These are phyloP conservation scores for Nicotiana obtusifolia DNA, from an alignment of 257 asterid species.

Conservation along the genomic window DNA sequence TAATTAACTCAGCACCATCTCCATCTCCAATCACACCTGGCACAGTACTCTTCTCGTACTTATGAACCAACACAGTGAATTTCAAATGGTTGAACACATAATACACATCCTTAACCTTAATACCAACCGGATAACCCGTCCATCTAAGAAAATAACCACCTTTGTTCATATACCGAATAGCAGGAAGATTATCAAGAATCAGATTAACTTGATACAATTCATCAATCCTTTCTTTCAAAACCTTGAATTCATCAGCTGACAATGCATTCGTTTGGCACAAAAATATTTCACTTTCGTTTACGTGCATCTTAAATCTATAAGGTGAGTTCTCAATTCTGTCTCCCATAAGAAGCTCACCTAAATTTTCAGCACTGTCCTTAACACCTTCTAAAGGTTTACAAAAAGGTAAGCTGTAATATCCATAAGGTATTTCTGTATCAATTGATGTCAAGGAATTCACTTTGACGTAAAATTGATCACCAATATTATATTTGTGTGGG, in stretches of 20 bases:
- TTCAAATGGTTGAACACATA: conserved; percentile 25
- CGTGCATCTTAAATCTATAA: conserved; percentile 13
- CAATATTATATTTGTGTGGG: conserved; percentile 21
- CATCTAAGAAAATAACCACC: conserved; percentile 20
- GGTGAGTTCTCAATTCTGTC: conserved; percentile 26
- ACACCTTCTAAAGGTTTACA: conserved; percentile 26
- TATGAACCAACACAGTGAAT: conserved; percentile 22
- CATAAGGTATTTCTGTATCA: conserved; percentile 25
- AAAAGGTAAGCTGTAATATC: conserved; percentile 19
- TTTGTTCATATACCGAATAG: conserved; percentile 20
- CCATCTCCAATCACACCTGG: conserved; percentile 21
- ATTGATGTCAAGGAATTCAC: conserved; percentile 24
- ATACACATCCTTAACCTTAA: conserved; percentile 16
- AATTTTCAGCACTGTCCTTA: conserved; percentile 27
- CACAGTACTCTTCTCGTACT: conserved; percentile 15
- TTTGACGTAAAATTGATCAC: conserved; percentile 22
- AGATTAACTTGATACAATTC: conserved; percentile 27
- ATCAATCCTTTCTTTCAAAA: conserved; percentile 21
- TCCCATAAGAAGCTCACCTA: conserved; percentile 27
- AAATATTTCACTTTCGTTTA: conserved; percentile 12
- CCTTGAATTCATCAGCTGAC: conserved; percentile 15
- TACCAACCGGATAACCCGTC: conserved; percentile 28
- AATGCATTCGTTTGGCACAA: conserved; percentile 15
- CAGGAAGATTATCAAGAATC: conserved; percentile 27
- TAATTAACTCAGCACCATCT: conserved; percentile 19